Conservation (phyloP, 768 basidiomycete genomes). For the Suillus cothurnatus region DNA sequence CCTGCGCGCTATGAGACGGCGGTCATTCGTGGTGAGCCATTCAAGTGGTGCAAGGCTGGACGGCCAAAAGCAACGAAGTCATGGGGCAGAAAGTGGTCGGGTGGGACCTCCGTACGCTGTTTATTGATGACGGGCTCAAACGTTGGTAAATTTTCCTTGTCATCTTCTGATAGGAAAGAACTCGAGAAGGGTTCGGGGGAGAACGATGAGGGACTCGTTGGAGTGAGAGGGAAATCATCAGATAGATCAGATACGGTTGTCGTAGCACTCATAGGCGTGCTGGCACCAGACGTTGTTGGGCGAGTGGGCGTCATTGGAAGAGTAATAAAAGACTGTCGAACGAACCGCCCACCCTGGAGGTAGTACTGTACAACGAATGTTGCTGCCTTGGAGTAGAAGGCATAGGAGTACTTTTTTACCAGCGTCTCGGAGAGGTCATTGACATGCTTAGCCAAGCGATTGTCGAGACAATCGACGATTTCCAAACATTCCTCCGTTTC, state of each 20-base stretch:
- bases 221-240: constrained; percentile 84
- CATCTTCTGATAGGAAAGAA: constrained; percentile 61
- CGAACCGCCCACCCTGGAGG: constrained; percentile 81
- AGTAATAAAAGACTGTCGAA: constrained; percentile 45
- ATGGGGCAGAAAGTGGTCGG: constrained; percentile 79
- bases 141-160: constrained; percentile 80
- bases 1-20: constrained; percentile 55
- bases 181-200: constrained; percentile 53
- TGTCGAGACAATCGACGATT: constrained; percentile 85
- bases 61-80: constrained; percentile 82
- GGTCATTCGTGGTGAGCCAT: constrained; percentile 55
- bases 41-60: constrained; percentile 76
- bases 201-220: constrained; percentile 63
- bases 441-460: constrained; percentile 82
- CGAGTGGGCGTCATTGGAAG: constrained; percentile 67
- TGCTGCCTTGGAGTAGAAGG: constrained; percentile 95
- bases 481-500: constrained; percentile 84
- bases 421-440: constrained; percentile 94
- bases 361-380: constrained; percentile 94
- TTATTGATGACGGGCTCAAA: constrained; percentile 79
- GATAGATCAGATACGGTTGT: constrained; percentile 75
- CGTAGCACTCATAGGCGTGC: constrained; percentile 76
- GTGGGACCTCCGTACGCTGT: constrained; percentile 63
- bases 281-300: constrained; percentile 49
- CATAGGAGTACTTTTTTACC: constrained; percentile 97